Percentiles rank a stretch among this genome's conserved stretches.
Conservation (phyloP, 2,329 filamentous ascomycete genomes). For the Alternaria postmessia region DNA sequence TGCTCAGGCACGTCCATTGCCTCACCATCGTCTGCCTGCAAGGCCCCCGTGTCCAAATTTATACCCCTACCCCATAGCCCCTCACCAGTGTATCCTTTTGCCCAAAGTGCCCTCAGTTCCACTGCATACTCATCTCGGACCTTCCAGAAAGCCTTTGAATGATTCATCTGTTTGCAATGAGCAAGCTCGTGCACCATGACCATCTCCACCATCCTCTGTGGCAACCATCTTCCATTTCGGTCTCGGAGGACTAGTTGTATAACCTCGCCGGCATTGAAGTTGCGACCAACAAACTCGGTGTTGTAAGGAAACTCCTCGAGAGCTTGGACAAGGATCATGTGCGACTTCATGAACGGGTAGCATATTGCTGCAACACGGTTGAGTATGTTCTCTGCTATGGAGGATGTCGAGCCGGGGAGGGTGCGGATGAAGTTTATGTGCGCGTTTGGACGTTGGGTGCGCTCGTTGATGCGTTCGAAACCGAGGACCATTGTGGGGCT, state of each 20-base stretch:
- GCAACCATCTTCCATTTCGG: slow-evolving; percentile 72
- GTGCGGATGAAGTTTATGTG: slow-evolving; percentile 88
- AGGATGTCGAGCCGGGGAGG: slow-evolving; percentile 64
- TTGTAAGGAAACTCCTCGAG: slow-evolving; percentile 86
- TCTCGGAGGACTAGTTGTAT: slow-evolving; percentile 84
- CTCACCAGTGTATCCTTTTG: slow-evolving; percentile 76
- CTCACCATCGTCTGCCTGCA: slow-evolving; percentile 36
- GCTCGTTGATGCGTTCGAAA: slow-evolving; percentile 80
- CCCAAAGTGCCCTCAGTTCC: slow-evolving; percentile 76
- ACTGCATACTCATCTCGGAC: slow-evolving; percentile 76
- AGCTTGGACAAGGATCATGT: slow-evolving; percentile 57
- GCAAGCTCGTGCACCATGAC: slow-evolving; percentile 94
- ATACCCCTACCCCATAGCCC: slow-evolving; percentile 82
- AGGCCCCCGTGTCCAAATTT: slow-evolving; percentile 60
- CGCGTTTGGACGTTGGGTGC: slow-evolving; percentile 75
- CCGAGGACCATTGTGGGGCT: slow-evolving; percentile 72
- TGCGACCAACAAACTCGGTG: slow-evolving; percentile 82
- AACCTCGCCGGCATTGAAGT: slow-evolving; percentile 89
- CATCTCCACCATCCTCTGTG: slow-evolving; percentile 87
- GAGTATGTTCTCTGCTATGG: slow-evolving; percentile 46
- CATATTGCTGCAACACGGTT: slow-evolving; percentile 70
- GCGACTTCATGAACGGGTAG: slow-evolving; percentile 64
- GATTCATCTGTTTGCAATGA: slow-evolving; percentile 92
- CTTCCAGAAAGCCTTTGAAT: slow-evolving; percentile 80
- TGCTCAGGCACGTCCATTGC: slow-evolving; percentile 59